Base-by-base conservation (phyloP, 2,329 filamentous ascomycete species). In the Tolypocladium capitatum region DNA sequence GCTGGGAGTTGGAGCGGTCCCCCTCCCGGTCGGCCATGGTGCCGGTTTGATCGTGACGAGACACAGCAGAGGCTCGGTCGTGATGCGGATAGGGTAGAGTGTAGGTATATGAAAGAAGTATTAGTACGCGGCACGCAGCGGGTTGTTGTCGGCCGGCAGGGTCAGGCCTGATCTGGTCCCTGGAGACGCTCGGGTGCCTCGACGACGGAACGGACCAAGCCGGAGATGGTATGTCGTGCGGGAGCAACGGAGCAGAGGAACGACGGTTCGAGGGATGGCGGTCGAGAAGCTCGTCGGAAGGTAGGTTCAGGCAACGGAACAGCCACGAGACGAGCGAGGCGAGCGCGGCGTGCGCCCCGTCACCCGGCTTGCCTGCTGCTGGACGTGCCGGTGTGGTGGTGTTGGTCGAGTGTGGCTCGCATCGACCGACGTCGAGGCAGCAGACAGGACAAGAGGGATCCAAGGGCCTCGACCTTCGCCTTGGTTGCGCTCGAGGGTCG, bases 11-110 rank as follows among this genome's bases (percentile, higher is more conserved):
- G 45, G 54, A 42, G 28, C 50, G 50, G 30, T 58, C 56, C 38
- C 53, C 52, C 44, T 58, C 58, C 38, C 55, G 53, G 48, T 63
- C 59, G 34, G 61, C 54, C 64, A 67, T 68, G 51, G 45, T 45
- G 41, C 46, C 21, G 40, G 34, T 38, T 28, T 40, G 28, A 30
- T 21, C 21, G 10, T 40, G 16, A 28, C 4, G 16, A 32, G n/a
- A 30, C 18, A 9, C 20, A 36, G 24, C 6, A 34, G 20, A 45
- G 8, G n/a, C 14, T 28, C 28, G 16, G 21, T 40, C 14, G 21
- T n/a, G 38, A 2, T 18, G 9, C 38, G 5, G 5, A 28, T n/a
- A 9, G 14, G 27, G 16, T 18, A 28, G 24, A 4, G 9, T 13
- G 24, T 24, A 13, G 24, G 24, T 28, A 11, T 11, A 9, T 11